These are phyloP conservation scores for Pseudopyrenochaeta lycopersici DNA, from an alignment of 2,329 filamentous ascomycete species.

Conservation along the genomic window DNA sequence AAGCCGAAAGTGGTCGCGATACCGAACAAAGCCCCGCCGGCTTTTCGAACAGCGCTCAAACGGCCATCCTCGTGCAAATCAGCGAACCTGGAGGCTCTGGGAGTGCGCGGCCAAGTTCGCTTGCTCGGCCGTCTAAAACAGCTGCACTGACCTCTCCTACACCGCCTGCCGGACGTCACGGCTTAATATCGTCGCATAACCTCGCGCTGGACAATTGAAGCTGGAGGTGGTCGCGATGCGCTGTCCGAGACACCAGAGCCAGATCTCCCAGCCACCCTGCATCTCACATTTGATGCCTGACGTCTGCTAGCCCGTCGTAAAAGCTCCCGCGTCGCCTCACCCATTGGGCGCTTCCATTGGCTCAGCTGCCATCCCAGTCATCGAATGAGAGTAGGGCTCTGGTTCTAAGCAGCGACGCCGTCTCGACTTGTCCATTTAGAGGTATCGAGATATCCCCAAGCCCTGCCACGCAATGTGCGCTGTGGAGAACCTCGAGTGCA, in stretches of 20 bases:
- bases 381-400: constrained; percentile 45
- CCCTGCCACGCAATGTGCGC: constrained; percentile 31
- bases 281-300: constrained; percentile 42
- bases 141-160: constrained; percentile 49
- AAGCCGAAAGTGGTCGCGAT: constrained; percentile 19
- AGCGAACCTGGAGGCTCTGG: constrained; percentile 20
- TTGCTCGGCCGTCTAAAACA: constrained; percentile 40
- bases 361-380: constrained; percentile 25
- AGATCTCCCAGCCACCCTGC: constrained; percentile 43
- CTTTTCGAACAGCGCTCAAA: constrained; percentile 16
- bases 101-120: constrained; percentile 33
- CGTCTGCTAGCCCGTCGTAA: constrained; percentile 45
- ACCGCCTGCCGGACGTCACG: constrained; percentile 49
- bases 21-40: constrained; percentile 16
- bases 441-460: constrained; percentile 38
- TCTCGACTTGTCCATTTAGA: constrained; percentile 43
- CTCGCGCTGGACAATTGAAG: constrained; percentile 38
- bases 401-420: constrained; percentile 33
- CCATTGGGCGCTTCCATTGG: constrained; percentile 44
- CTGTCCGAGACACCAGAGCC: constrained; percentile 43
- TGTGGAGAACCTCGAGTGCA: constrained; percentile 13
- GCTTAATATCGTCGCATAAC: constrained; percentile 44
- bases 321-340: constrained; percentile 43
- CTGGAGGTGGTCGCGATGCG: constrained; percentile 49
- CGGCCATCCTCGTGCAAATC: constrained; percentile 23